Conservation (phyloP, 2,329 filamentous ascomycete species). For the Fusarium camptoceras region DNA sequence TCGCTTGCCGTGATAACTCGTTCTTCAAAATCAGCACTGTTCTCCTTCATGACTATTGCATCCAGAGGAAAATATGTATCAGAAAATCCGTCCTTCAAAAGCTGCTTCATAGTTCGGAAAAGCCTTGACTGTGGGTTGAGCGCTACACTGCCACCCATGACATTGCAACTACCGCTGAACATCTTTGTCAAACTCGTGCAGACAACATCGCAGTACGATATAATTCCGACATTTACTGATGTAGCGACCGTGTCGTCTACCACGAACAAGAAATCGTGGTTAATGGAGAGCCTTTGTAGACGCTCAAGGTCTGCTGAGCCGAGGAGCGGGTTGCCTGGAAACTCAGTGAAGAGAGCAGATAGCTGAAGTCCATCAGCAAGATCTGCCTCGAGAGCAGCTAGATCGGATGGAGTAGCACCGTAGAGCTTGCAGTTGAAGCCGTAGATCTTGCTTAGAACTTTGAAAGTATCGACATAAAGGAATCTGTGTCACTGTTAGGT, state of each 20-base stretch:
- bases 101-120: constrained; percentile 48
- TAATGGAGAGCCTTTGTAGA: constrained; percentile 47
- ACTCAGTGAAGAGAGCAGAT: constrained; percentile 61
- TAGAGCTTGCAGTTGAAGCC: constrained; percentile 57
- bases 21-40: constrained; percentile 53
- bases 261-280: constrained; percentile 55
- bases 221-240: constrained; percentile 60
- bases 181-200: constrained; percentile 66
- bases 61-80: constrained; percentile 46
- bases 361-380: constrained; percentile 53
- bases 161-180: constrained; percentile 66
- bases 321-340: constrained; percentile 51
- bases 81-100: constrained; percentile 34
- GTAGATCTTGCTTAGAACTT: constrained; percentile 46
- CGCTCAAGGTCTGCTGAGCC: constrained; percentile 46
- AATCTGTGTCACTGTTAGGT: constrained; percentile 36
- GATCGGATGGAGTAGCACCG: constrained; percentile 54
- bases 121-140: constrained; percentile 57
- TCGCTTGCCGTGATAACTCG: constrained; percentile 49
- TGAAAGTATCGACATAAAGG: constrained; percentile 49
- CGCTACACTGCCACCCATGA: constrained; percentile 61
- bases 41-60: constrained; percentile 51
- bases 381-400: constrained; percentile 56
- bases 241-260: constrained; percentile 61
- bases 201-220: constrained; percentile 60